Evolutionary conservation across 208 protist species (phyloP), one percentile per base, ranked within the genome.

Genomic region (Wallacemonas rigidus): DNA sequence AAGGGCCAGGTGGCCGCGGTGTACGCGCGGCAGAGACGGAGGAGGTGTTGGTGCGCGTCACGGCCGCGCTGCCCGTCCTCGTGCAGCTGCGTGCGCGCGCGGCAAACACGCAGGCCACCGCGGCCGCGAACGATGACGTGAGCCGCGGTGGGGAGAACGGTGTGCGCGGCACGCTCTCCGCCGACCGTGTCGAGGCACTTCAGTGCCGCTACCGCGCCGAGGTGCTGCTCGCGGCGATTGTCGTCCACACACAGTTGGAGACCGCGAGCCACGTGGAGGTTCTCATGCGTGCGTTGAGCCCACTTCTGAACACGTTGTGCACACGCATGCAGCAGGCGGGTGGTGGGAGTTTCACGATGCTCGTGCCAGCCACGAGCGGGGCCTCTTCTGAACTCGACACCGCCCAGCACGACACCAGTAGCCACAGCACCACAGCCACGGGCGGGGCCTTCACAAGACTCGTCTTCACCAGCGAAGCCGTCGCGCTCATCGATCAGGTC

Each of bases 161-260:
- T n/a, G 61, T 4, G 45, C 60, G 70, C 51, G 53, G 57, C 43
- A 64, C 54, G 51, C 69, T 89, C 1, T 77, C 85, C 17, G 67
- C 63, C 5, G 69, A 74, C 9, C 80, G 83, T 17, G 89, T 90
- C 14, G 47, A 75, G 5, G 64, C 75, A 50, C 67, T 92, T 15
- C 50, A 87, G 53, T 43, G 70, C n/a, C 86, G 91, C 26, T 95
- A 94, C 44, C 53, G 76, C 3, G 82, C 77, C 5, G 88, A 95
- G 67, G 88, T 93, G 50, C 81, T 95, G 11, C 77, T 95, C 2
- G 85, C 87, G 4, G 81, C 89, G 14, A 50, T 94, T 0, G 62
- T 95, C 6, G 85, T 90, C 12, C 74, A 94, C 67, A 92, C 91
- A 14, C 91, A 95, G 75, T 74, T 95, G 53, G 67, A 81, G 15